These are phyloP conservation scores for Cutaneotrichosporon daszewskae DNA, from an alignment of 1,284 basidiomycete genomes.

Conservation along the genomic window DNA sequence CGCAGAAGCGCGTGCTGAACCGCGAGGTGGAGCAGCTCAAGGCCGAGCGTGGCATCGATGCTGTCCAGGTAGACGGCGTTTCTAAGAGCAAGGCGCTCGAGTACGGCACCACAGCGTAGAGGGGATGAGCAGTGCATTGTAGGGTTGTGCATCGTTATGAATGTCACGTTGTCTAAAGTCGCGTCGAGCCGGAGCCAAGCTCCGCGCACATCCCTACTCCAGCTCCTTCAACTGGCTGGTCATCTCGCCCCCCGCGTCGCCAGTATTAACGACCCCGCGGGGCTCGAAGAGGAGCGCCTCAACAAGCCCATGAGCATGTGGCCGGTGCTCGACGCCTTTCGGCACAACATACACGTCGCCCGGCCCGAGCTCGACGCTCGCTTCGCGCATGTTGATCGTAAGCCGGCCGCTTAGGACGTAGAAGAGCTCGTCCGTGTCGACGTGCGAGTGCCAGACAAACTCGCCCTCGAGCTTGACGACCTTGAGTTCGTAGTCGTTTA, in stretches of 20 bases:
- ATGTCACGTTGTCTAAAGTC: too few species aligned
- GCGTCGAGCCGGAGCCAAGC: too few species aligned
- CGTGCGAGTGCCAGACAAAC: conserved; percentile 13
- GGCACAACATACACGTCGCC: conserved; percentile 9
- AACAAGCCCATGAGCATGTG: neutral
- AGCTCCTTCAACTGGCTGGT: conserved; percentile 1
- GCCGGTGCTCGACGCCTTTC: conserved; percentile 1
- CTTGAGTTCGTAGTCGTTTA: conserved; percentile 12
- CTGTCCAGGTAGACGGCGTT: conserved; percentile 9
- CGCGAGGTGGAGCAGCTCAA: conserved; percentile 14
- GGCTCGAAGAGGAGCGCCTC: conserved; percentile 5
- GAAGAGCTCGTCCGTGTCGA: conserved; percentile 12
- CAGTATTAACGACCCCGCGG: conserved; percentile 3
- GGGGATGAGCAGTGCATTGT: too few species aligned
- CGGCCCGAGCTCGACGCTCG: neutral
- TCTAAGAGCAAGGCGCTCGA: too few species aligned
- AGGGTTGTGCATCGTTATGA: too few species aligned
- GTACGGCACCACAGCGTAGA: too few species aligned
- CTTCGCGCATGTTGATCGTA: conserved; percentile 1
- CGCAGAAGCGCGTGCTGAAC: conserved; percentile 18
- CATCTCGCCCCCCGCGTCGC: neutral
- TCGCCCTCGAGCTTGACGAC: conserved; percentile 7
- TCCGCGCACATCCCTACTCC: too few species aligned
- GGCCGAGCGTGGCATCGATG: conserved; percentile 5
- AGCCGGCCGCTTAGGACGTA: conserved; percentile 4